phyloP scores from a whole-genome alignment of 257 asterid species.

The Paulownia fortunei region DNA sequence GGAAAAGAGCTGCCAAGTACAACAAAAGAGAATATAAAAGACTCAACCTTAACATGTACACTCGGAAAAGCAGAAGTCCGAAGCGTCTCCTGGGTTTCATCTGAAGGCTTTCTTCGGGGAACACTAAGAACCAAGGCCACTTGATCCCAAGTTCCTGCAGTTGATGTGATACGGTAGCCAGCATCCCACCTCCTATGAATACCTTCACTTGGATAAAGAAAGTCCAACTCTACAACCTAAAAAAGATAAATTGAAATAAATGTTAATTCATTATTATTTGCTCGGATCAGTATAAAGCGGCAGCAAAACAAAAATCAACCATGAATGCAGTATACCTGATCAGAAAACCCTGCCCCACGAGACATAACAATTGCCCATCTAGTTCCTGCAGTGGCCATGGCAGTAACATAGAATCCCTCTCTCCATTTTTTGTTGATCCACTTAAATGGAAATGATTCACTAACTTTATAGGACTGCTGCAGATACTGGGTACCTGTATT shows the following conservation, averaged over 20 bases:
- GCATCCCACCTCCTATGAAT: constrained; percentile 73
- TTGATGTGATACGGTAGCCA: constrained; percentile 69
- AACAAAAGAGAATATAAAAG: not conserved
- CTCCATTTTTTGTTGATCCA: constrained; percentile 83
- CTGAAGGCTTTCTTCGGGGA: constrained; percentile 67
- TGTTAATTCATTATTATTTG: not conserved
- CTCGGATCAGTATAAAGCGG: not conserved
- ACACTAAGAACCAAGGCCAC: constrained; percentile 70
- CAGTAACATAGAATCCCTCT: constrained; percentile 69
- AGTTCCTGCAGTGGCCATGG: constrained; percentile 74
- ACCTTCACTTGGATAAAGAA: constrained; percentile 77
- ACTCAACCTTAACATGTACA: constrained; percentile 72
- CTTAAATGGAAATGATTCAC: constrained; percentile 75
- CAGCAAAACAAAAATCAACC: not conserved
- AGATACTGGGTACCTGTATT: constrained; percentile 60
- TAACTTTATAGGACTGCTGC: constrained; percentile 76
- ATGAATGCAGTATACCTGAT: constrained; percentile 50
- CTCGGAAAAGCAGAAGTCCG: constrained; percentile 89
- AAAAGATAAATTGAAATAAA: constrained; percentile 6
- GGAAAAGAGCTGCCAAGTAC: not conserved
- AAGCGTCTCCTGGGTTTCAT: constrained; percentile 87
- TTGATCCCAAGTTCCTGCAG: constrained; percentile 73
- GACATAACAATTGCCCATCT: constrained; percentile 81
- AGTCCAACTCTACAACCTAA: constrained; percentile 78
- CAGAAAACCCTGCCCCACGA: constrained; percentile 71